Percentiles rank a stretch among this genome's conserved stretches.
phyloP scores from a whole-genome alignment of 2,329 filamentous ascomycete species.

The Aspergillus chevalieri region DNA sequence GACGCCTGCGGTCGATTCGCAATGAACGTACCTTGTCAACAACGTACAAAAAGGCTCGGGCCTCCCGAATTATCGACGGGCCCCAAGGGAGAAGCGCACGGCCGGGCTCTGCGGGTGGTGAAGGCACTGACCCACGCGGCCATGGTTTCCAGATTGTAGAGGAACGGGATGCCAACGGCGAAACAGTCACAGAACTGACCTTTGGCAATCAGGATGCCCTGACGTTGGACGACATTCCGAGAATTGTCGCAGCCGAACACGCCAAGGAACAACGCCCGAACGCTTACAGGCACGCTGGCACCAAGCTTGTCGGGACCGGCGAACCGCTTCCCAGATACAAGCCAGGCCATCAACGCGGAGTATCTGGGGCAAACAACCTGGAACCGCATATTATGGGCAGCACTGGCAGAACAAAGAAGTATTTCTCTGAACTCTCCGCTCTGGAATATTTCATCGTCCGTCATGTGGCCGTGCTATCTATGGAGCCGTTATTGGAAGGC shows the following conservation, averaged over 20 bases:
- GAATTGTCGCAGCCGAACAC: slow-evolving; percentile 92
- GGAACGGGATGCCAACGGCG: slow-evolving; percentile 63
- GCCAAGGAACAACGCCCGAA: slow-evolving; percentile 82
- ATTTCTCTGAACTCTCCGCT: slow-evolving; percentile 92
- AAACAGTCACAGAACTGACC: slow-evolving; percentile 69
- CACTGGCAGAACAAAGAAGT: slow-evolving; percentile 62
- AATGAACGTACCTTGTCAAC: slow-evolving; percentile 92
- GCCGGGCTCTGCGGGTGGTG: slow-evolving; percentile 65
- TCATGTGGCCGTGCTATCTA: slow-evolving; percentile 87
- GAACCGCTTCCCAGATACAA: slow-evolving; percentile 61
- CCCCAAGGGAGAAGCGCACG: slow-evolving; percentile 63
- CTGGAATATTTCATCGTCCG: slow-evolving; percentile 97
- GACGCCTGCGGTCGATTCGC: slow-evolving; percentile 81
- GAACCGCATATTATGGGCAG: slow-evolving; percentile 46
- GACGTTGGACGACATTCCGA: slow-evolving; percentile 90
- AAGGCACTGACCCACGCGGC: slow-evolving; percentile 47
- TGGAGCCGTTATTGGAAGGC: slow-evolving; percentile 84
- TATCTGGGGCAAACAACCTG: slow-evolving; percentile 49
- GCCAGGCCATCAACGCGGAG: slow-evolving; percentile 62
- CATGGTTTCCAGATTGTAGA: slow-evolving; percentile 72
- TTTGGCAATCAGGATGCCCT: slow-evolving; percentile 87
- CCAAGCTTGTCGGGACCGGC: slow-evolving; percentile 56
- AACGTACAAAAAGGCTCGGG: slow-evolving; percentile 82
- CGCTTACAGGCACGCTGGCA: slow-evolving; percentile 68
- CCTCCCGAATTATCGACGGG: slow-evolving; percentile 87